Base-by-base conservation (phyloP, 495 filamentous ascomycete species). In the Penicillium bovifimosum region DNA sequence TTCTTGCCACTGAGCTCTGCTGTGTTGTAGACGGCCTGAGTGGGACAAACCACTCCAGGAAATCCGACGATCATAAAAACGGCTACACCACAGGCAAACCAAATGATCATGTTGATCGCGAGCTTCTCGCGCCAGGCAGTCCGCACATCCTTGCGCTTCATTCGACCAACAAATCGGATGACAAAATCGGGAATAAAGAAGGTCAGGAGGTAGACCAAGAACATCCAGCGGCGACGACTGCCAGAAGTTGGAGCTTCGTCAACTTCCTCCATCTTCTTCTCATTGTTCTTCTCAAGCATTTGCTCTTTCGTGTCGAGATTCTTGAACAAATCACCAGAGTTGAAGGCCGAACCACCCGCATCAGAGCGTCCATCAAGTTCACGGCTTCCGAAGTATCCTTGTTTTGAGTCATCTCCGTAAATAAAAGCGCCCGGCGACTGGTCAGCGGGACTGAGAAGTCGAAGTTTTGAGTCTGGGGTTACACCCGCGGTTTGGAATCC, bases 91-190 rank as follows among this genome's bases (percentile, higher is more conserved):
- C 93, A 97, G 60, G 76, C 78, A 54, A 92, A 79, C 93, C 93
- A 99, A 64, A 99, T 99, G 68, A 97, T 80, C 57, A 97, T 70
- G 75, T 99, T 99, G 79, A 99, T 99, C 31, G 93, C 93, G 50
- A 97, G 69, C 77, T 98, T 98, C 66, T 98, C 93, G 53, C 93
- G 81, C 93, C 93, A 98, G 3, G 93, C 93, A 55, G 85, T 77
- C 39, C 90, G 87, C n/a, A 98, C 82, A 63, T 98, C 93, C 66
- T 92, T 92, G 41, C 93, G 86, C 58, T 85, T 83, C 86, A 96
- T 96, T 13, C 88, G 80, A 13, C 91, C 91, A 48, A 95, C 50
- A 62, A 76, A 78, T 41, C 83, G 79, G 68, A 96, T 89, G 39
- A 85, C 60, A 59, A 96, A 87, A 66, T 96, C 88, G 16, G 93